Percentiles rank a stretch among this genome's conserved stretches.
Evolutionary conservation across 352 stramenopile species (phyloP).

Genomic region (Globisporangium rhizosaccharum): DNA sequence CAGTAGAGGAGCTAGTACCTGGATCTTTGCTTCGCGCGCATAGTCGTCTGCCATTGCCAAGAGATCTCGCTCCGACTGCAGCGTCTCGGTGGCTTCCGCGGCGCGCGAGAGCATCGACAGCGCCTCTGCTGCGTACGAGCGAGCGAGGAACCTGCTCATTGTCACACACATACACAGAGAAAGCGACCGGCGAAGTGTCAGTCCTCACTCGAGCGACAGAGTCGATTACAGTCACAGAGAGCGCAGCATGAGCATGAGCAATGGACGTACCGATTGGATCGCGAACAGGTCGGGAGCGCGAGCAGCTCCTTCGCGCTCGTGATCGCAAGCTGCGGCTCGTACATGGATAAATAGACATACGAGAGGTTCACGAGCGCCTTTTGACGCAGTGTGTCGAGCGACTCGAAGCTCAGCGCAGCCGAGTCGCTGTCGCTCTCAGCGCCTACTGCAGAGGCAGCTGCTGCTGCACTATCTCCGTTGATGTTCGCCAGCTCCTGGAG

Average conservation of each 20-base stretch:
- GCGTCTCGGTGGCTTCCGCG: constrained; percentile 60
- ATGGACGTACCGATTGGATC: constrained; percentile 47
- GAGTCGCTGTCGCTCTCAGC: constrained; percentile 16
- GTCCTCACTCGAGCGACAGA: neutral
- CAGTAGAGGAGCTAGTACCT: constrained; percentile 24
- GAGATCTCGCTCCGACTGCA: constrained; percentile 72
- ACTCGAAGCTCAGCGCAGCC: constrained; percentile 36
- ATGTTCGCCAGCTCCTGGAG: constrained; percentile 38
- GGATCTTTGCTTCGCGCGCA: constrained; percentile 64
- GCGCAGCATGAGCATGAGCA: neutral
- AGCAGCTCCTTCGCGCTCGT: constrained; percentile 78
- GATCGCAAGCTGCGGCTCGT: constrained; percentile 87
- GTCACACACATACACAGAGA: neutral
- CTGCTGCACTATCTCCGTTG: constrained; percentile 23
- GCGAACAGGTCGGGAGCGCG: constrained; percentile 55
- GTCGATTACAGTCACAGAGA: neutral
- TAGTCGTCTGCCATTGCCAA: constrained; percentile 78
- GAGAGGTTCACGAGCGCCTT: constrained; percentile 85
- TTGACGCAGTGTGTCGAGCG: constrained; percentile 68
- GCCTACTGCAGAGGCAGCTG: constrained; percentile 14
- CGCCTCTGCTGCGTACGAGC: constrained; percentile 87
- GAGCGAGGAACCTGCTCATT: constrained; percentile 51
- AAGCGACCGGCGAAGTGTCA: neutral
- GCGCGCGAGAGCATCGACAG: constrained; percentile 86
- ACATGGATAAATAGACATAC: constrained; percentile 90